Evolutionary conservation across 805 yeast species (phyloP), one percentile per base, ranked within the genome.

Genomic region (Hanseniaspora vineae): DNA sequence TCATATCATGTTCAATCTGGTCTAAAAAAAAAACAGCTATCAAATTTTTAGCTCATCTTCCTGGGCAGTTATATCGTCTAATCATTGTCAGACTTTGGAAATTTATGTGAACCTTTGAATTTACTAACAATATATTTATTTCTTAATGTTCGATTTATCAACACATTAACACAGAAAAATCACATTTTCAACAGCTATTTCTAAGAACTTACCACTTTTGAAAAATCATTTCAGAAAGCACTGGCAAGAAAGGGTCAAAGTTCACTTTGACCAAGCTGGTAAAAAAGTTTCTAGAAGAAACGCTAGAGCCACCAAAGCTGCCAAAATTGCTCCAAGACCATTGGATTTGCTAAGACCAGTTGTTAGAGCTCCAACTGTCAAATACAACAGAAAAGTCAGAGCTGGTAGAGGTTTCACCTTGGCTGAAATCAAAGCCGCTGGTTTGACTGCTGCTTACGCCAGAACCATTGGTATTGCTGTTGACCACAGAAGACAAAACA

Each of bases 261-360:
- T 87, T 67, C 98, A 94, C 88, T 84, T 92, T 71, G 97, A 92
- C 90, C 98, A 92, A 81, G 96, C 98, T 69, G 98, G 98, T 73
- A 88, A 90, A 83, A 92, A 92, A 83, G 88, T 76, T 68, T 81
- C 95, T 59, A 88, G 98, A 83, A 84, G 98, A 78, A 77, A 76
- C 61, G 84, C 96, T 61, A 87, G 98, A 77, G 83, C 85, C 69
- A 66, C 82, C 65, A 89, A 84, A 79, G 95, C 96, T 65, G 96
- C 96, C 65, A 76, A 76, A 70, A 74, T 83, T 64, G 97, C 98
- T 66, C 98, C 98, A 77, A 89, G 85, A 71, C 98, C 98, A 66
- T 76, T 92, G 70, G 98, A 92, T 71, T 72, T 81, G 60, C 81
- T 92, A 70, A 85, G 97, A 79, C 98, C 98, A 64, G 77, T 90